Base-by-base conservation (phyloP, 148 eudicot species). In the Nepenthes mirabilis region DNA sequence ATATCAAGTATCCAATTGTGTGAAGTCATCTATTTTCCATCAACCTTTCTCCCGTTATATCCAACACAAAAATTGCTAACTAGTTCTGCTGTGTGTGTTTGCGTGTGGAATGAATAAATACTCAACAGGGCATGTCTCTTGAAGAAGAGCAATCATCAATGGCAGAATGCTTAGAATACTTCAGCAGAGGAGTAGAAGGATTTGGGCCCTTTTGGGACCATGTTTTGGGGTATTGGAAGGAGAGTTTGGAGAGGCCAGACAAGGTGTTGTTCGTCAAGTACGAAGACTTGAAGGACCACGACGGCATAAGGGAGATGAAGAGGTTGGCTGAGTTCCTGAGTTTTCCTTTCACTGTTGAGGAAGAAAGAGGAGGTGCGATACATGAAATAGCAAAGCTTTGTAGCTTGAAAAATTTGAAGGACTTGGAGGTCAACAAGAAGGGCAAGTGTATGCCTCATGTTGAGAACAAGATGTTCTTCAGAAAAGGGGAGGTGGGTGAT, bases 401-500 rank as follows among this genome's bases (percentile, higher is more conserved):
- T 37, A 75, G 80, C 58, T 75, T 75, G 43, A 47, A 61, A 43
- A 35, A 50, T 9, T 12, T 79, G 75, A 75, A 74, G 43, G 72
- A 64, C 12, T 66, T 75, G 67, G 83, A 79, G 48, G 80, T 75
- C 52, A 79, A 75, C 66, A 69, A 69, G 53, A 60, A 32, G 1
- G 83, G 80, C 1, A 72, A 60, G 34, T 55, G 66, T 5, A 55
- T 68, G 33, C 11, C 33, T 0, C 34, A 59, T 45, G 55, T 65
- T 37, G 66, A 61, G 35, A 75, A 71, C 5, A 74, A 56, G 36
- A 33, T 33, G 14, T 67, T 68, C 65, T 75, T 75, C 33, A 66
- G 73, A 63, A 57, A 66, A 59, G 83, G 74, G 2, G 66, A 59
- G 55, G 75, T 75, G 48, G 80, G 83, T 4, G 77, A 72, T 68